These are phyloP conservation scores for Meredithiella fracta DNA, from an alignment of 2,329 filamentous ascomycete genomes.

Conservation along the genomic window DNA sequence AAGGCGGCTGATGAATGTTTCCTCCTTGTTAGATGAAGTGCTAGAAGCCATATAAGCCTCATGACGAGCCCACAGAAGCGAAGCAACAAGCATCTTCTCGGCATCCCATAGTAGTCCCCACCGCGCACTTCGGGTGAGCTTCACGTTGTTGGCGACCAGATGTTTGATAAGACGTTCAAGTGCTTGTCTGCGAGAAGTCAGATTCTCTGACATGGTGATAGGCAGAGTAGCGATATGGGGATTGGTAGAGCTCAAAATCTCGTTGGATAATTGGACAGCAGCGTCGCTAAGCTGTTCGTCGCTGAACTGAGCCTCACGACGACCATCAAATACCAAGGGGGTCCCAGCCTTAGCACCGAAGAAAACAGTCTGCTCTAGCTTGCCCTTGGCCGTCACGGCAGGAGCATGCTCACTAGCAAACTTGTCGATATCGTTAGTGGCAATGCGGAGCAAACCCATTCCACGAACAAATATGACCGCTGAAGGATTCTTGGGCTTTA, in stretches of 20 bases:
- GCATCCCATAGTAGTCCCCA: conserved; percentile 81
- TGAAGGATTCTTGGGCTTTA: conserved; percentile 42
- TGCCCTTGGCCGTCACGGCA: conserved; percentile 64
- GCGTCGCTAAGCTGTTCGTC: conserved; percentile 57
- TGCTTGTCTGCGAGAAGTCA: conserved; percentile 55
- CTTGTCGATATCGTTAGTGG: conserved; percentile 40
- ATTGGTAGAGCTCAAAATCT: conserved; percentile 65
- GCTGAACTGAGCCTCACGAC: conserved; percentile 49
- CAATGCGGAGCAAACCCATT: conserved; percentile 42
- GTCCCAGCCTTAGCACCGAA: conserved; percentile 70
- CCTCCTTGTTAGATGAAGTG: conserved; percentile 37
- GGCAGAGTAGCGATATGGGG: conserved; percentile 56
- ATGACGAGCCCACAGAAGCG: conserved; percentile 64
- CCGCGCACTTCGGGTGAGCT: conserved; percentile 49
- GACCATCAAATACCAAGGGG: conserved; percentile 67
- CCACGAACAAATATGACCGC: conserved; percentile 47
- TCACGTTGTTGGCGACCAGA: conserved; percentile 47
- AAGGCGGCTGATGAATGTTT: conserved; percentile 36
- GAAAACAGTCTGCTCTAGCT: conserved; percentile 88
- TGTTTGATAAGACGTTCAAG: conserved; percentile 60
- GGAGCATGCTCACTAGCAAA: conserved; percentile 42
- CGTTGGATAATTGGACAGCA: conserved; percentile 60
- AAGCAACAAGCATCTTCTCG: conserved; percentile 73
- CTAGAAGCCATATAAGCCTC: conserved; percentile 49
- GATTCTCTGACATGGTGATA: conserved; percentile 65